Evolutionary conservation across 169 alveolate species (phyloP).

Genomic region (Plasmodium cynomolgi): DNA sequence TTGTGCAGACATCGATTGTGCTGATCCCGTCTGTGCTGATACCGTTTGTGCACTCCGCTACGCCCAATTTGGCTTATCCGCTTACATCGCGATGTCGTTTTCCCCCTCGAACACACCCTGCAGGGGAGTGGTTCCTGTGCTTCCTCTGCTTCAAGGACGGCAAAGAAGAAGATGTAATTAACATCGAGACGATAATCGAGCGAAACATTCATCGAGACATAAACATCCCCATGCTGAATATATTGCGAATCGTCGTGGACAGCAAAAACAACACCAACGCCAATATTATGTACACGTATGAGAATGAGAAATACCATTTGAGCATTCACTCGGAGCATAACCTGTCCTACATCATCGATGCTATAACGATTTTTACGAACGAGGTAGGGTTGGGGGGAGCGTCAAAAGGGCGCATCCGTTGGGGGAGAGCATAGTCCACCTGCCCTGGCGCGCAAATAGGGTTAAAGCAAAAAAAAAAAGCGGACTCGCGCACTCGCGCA

Average conservation of each 20-base stretch:
- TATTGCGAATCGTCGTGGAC: slow-evolving; percentile 61
- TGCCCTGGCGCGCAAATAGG: too few relatives aligned
- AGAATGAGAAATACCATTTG: slow-evolving; percentile 44
- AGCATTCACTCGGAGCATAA: slow-evolving; percentile 56
- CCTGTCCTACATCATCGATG: slow-evolving; percentile 69
- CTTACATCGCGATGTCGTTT: neutral
- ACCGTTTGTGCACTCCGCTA: neutral
- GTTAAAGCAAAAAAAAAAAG: neutral
- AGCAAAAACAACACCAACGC: slow-evolving; percentile 69
- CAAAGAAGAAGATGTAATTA: slow-evolving; percentile 39
- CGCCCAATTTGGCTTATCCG: neutral
- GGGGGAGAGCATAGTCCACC: neutral
- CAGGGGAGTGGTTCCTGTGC: slow-evolving; percentile 75
- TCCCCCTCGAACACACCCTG: neutral
- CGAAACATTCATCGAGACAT: slow-evolving; percentile 74
- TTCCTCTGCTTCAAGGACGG: slow-evolving; percentile 66
- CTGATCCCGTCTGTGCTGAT: neutral
- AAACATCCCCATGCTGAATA: slow-evolving; percentile 59
- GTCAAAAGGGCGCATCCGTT: neutral
- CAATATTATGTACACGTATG: slow-evolving; percentile 58
- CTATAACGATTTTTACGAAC: slow-evolving; percentile 75
- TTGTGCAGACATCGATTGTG: neutral
- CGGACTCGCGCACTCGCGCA: neutral
- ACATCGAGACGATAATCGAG: slow-evolving; percentile 72
- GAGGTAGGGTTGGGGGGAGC: slow-evolving; percentile 22